Conservation (phyloP, 345 rosid species). For the Linum lewisii region DNA sequence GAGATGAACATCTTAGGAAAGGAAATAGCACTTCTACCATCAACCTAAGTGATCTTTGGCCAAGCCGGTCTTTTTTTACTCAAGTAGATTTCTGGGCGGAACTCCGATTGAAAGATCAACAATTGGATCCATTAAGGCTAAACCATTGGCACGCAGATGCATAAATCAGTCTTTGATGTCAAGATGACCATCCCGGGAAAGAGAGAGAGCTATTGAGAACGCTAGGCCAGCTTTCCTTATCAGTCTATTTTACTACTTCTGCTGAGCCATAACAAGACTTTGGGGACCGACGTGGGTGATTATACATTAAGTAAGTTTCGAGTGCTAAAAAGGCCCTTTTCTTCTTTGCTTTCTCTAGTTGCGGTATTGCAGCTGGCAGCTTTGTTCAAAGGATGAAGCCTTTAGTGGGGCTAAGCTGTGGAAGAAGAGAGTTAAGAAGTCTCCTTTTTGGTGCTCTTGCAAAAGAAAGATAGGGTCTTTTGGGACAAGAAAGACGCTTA, state of each 20-base stretch:
- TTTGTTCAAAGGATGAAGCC: background rate
- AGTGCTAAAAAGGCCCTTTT: background rate
- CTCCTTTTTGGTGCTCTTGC: background rate
- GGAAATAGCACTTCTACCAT: background rate
- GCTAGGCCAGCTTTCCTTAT: slow-evolving; percentile 1
- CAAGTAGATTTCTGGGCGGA: background rate
- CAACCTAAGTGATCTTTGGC: slow-evolving; percentile 1
- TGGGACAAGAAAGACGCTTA: slow-evolving; percentile 1
- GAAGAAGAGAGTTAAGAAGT: background rate
- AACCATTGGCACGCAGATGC: background rate
- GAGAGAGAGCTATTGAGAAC: background rate
- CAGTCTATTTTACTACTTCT: background rate
- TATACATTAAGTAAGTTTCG: background rate
- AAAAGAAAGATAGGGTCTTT: background rate
- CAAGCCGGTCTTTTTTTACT: background rate
- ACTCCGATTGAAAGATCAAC: background rate
- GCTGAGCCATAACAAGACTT: background rate
- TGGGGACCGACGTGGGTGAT: background rate
- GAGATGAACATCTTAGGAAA: slow-evolving; percentile 1
- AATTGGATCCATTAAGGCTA: background rate
- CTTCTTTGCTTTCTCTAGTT: background rate
- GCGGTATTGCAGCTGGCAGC: background rate
- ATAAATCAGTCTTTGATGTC: background rate
- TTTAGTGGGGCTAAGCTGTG: background rate
- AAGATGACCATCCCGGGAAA: slow-evolving; percentile 1